phyloP scores from a whole-genome alignment of 495 filamentous ascomycete species.

The Penicillium soppii region DNA sequence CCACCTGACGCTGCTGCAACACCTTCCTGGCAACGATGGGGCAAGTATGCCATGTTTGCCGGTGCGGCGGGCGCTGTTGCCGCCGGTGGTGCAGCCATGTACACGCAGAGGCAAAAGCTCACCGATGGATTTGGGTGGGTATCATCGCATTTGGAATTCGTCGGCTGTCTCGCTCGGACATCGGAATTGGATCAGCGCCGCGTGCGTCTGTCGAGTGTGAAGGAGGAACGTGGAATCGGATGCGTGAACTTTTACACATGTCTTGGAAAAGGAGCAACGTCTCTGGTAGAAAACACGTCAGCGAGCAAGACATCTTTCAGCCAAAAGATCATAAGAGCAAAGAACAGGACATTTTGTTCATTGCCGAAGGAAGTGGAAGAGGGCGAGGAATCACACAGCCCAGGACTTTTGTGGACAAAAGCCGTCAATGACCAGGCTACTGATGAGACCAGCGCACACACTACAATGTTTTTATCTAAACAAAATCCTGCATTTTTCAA shows the following conservation, averaged over 20 bases:
- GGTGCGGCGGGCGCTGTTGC: conserved; percentile 79
- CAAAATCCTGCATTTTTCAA: conserved; percentile 77
- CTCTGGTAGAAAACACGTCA: conserved; percentile 33
- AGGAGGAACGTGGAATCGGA: conserved; percentile 56
- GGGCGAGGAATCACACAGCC: conserved; percentile 21
- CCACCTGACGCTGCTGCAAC: conserved; percentile 50
- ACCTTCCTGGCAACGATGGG: conserved; percentile 70
- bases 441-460: conserved; percentile 83
- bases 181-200: conserved; percentile 74
- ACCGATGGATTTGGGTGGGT: conserved; percentile 74
- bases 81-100: conserved; percentile 85
- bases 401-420: conserved; percentile 56
- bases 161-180: conserved; percentile 77
- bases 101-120: conserved; percentile 77
- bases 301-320: conserved; percentile 33
- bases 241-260: conserved; percentile 83
- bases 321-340: conserved; percentile 43
- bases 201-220: conserved; percentile 51
- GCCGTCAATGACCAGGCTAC: conserved; percentile 73
- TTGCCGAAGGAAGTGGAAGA: conserved; percentile 60
- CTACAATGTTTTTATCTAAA: conserved; percentile 80
- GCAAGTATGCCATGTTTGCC: conserved; percentile 77
- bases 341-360: conserved; percentile 78
- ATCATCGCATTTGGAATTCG: conserved; percentile 90
- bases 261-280: conserved; percentile 62